These are phyloP conservation scores for Caryocar brasiliense DNA, from an alignment of 441 rosid genomes.

Conservation along the genomic window DNA sequence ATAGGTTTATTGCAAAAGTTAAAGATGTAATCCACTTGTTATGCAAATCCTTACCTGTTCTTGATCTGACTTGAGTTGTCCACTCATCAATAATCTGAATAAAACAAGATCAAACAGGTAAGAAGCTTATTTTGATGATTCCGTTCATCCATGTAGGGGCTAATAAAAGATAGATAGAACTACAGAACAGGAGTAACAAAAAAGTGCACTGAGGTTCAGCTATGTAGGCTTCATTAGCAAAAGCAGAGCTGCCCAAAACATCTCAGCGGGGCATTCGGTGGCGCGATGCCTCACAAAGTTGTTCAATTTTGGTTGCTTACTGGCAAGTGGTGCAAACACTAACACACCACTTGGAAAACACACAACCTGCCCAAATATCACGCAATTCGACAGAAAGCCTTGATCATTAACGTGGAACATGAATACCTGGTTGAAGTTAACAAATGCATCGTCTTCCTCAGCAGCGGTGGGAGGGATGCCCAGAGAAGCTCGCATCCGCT, in stretches of 20 bases:
- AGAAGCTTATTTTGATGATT: too few species aligned
- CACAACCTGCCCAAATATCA: slow-evolving; percentile 21
- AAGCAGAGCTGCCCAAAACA: slow-evolving; percentile 17
- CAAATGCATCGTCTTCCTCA: slow-evolving; percentile 49
- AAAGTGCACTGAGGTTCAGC: neutral
- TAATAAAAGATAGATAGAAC: neutral
- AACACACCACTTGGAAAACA: slow-evolving; percentile 38
- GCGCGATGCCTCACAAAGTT: slow-evolving; percentile 14
- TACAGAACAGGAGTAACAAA: neutral
- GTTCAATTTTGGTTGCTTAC: slow-evolving; percentile 39
- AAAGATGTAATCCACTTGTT: too few species aligned
- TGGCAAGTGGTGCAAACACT: slow-evolving; percentile 44
- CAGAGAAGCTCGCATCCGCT: slow-evolving; percentile 50
- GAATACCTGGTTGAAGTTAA: slow-evolving; percentile 65
- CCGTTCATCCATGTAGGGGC: too few species aligned
- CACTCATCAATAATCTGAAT: slow-evolving; percentile 66
- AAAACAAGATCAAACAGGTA: neutral
- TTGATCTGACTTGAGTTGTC: slow-evolving; percentile 59
- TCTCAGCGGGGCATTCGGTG: slow-evolving; percentile 11
- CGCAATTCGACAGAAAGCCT: neutral
- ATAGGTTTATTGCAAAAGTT: too few species aligned
- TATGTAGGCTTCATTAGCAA: slow-evolving; percentile 9
- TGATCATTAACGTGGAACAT: too few species aligned
- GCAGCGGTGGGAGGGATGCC: slow-evolving; percentile 32
- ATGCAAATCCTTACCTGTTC: slow-evolving; percentile 43